A percentile compares a stretch with the other conserved stretches of the same genome.
Conservation (phyloP, 176 grass and related monocot species). For the Musa schizocarpa region DNA sequence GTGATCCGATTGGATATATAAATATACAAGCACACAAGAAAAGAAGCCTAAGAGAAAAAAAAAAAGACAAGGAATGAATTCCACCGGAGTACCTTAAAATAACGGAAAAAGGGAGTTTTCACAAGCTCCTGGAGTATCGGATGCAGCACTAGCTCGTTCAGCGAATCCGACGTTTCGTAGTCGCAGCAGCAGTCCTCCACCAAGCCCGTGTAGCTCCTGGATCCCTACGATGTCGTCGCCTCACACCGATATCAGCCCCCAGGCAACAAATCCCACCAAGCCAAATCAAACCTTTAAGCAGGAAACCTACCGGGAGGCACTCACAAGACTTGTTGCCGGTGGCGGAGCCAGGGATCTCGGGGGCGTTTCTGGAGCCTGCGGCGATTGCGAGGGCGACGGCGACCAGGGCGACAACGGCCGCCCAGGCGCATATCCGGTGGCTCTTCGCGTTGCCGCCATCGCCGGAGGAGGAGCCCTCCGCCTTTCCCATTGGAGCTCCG, state of each 20-base stretch:
- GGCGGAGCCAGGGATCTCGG: neutral
- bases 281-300: constrained; percentile 17
- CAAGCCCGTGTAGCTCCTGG: constrained; percentile 65
- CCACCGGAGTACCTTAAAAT: constrained; percentile 65
- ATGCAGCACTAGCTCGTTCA: constrained; percentile 72
- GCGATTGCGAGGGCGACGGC: constrained; percentile 39
- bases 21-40: too few species aligned
- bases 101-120: constrained; percentile 74
- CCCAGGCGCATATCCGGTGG: constrained; percentile 18
- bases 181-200: constrained; percentile 94
- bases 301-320: constrained; percentile 18
- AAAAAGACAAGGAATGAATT: too few species aligned
- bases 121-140: constrained; percentile 78
- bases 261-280: neutral
- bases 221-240: constrained; percentile 25
- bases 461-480: neutral
- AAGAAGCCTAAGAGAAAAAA: too few species aligned
- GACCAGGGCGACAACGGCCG: constrained; percentile 30
- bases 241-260: neutral
- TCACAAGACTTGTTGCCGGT: constrained; percentile 26
- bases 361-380: constrained; percentile 32
- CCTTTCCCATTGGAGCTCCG: neutral
- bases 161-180: constrained; percentile 64
- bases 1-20: too few species aligned
- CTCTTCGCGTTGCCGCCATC: neutral